A percentile compares a stretch with the other conserved stretches of the same genome.
phyloP scores from a whole-genome alignment of 2,329 filamentous ascomycete species.

The Dothideomycetes sp. region DNA sequence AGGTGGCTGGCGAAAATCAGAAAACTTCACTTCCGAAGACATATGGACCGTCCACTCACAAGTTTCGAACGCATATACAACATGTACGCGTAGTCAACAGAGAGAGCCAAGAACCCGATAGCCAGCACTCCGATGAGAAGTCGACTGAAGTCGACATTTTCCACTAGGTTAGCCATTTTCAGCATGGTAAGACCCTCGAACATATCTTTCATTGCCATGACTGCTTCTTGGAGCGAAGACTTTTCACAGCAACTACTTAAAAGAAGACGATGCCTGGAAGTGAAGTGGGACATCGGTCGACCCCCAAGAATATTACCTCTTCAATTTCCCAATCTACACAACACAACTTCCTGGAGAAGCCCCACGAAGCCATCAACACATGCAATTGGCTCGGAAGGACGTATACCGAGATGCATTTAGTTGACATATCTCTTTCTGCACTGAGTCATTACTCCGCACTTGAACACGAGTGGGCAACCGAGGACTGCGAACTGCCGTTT shows the following conservation, averaged over 20 bases:
- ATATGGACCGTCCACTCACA: constrained; percentile 11
- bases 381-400: too few species aligned
- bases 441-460: background rate
- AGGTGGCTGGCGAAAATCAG: constrained; percentile 37
- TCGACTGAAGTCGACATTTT: constrained; percentile 23
- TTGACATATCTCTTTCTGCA: too few species aligned
- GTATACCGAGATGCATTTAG: too few species aligned
- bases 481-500: background rate
- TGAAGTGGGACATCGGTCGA: too few species aligned
- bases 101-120: constrained; percentile 18
- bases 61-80: constrained; percentile 17
- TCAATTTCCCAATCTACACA: too few species aligned
- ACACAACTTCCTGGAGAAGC: too few species aligned
- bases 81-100: constrained; percentile 20
- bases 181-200: constrained; percentile 24
- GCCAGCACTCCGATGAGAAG: constrained; percentile 20
- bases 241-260: too few species aligned
- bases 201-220: background rate
- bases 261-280: too few species aligned
- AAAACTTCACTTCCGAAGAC: background rate
- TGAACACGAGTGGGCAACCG: background rate
- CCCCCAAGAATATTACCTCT: too few species aligned
- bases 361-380: too few species aligned
- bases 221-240: too few species aligned
- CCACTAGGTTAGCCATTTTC: constrained; percentile 25